Evolutionary conservation across 345 rosid species (phyloP), one percentile per base, ranked within the genome.

Genomic region (Lepidium aucheri): DNA sequence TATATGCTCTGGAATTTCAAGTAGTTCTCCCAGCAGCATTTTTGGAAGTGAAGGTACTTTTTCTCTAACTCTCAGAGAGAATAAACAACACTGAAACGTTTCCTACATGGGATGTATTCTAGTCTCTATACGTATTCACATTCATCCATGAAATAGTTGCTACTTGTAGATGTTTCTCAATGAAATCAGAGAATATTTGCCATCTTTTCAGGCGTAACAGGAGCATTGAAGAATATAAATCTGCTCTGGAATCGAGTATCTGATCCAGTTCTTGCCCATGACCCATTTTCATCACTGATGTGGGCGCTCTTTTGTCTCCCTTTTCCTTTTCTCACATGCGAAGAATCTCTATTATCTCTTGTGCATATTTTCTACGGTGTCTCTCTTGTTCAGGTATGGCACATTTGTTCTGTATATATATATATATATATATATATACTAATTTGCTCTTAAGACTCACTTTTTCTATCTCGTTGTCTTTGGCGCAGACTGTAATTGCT

Each of bases 251-350:
- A 74, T 58, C 85, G 83, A 70, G 84, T 88, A 65, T 79, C 92
- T 70, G 94, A 84, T 75, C 95, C 99, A 17, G 76, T 88, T 76
- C 90, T 94, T 66, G 79, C 82, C 39, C 92, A 68, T 75, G 99
- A 94, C 75, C 90, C 97, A 60, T 94, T 94, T 77, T 90, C 99
- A 73, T 86, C 99, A 22, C 82, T 94, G 77, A 90, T 90, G 91
- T 94, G 97, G 97, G 76, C 83, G 79, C 78, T 94, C 64, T 94
- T 81, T 77, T 94, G 95, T 75, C 99, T 90, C 73, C 99, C 99
- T 30, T 73, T 49, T 67, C 97, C 95, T 60, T 88, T 90, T 76
- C 49, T 94, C 47, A 81, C 81, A 18, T 86, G 99, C 51, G 74
- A 84, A 77, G 87, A 88, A 49, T 88, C 95, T 61, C 67, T 94